Percentiles rank a stretch among this genome's conserved stretches.
phyloP scores from a whole-genome alignment of 2,329 filamentous ascomycete genomes.

The Penicillium hordei region DNA sequence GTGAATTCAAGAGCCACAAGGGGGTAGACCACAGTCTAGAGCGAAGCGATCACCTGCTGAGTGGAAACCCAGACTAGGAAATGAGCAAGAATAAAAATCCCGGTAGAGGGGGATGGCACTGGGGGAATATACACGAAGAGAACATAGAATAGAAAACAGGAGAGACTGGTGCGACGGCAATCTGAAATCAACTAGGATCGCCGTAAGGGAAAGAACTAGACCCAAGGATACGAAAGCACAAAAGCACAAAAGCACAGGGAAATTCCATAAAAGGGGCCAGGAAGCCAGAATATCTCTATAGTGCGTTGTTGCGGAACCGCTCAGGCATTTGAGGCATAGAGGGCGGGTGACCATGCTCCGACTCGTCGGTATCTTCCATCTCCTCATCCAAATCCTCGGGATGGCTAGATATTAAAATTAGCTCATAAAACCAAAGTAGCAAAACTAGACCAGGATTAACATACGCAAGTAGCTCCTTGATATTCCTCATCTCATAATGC shows the following conservation, averaged over 20 bases:
- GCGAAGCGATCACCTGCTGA: background rate
- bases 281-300: constrained; percentile 12
- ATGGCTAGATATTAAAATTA: constrained; percentile 45
- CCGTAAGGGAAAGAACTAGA: background rate
- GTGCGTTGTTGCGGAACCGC: constrained; percentile 27
- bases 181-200: background rate
- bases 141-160: background rate
- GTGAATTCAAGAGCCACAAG: background rate
- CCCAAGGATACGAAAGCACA: background rate
- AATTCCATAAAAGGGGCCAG: background rate
- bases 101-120: constrained; percentile 1
- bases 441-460: constrained; percentile 26
- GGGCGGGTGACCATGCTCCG: constrained; percentile 26
- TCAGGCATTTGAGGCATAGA: constrained; percentile 37
- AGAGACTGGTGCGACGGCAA: background rate
- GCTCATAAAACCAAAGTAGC: constrained; percentile 1
- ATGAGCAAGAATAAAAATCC: background rate
- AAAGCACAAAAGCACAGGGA: constrained; percentile 1
- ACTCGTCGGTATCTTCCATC: constrained; percentile 50
- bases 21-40: background rate
- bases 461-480: constrained; percentile 80
- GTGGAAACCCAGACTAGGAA: background rate
- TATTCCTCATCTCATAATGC: constrained; percentile 98
- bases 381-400: constrained; percentile 63
- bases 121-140: constrained; percentile 16